Conservation (phyloP, 495 filamentous ascomycete species). For the Neurospora sp. region DNA sequence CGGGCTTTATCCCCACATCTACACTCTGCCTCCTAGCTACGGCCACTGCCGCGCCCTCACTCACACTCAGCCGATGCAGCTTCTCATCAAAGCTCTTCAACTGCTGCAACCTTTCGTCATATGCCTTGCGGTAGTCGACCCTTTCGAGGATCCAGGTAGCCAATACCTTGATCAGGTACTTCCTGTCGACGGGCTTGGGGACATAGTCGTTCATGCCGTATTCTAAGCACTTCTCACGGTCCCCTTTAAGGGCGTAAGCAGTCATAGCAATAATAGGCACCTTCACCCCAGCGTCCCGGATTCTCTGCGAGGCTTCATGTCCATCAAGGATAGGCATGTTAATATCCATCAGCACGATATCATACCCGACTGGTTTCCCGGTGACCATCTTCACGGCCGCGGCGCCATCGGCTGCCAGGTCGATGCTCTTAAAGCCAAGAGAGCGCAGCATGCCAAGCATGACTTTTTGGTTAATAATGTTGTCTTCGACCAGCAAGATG, state of each 20-base stretch:
- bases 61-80: not conserved
- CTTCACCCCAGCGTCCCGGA: slow-evolving; percentile 26
- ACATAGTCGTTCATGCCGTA: slow-evolving; percentile 56
- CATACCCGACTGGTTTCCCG: slow-evolving; percentile 40
- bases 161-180: slow-evolving; percentile 26
- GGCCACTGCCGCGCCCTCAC: not conserved
- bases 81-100: not conserved
- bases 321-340: slow-evolving; percentile 43
- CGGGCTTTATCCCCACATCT: not conserved
- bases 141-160: slow-evolving; percentile 33
- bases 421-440: slow-evolving; percentile 44
- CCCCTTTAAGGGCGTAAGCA: slow-evolving; percentile 52
- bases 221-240: slow-evolving; percentile 46
- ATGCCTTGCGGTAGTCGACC: slow-evolving; percentile 5
- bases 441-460: slow-evolving; percentile 48
- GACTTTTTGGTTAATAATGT: slow-evolving; percentile 54
- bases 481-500: slow-evolving; percentile 50
- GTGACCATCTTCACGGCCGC: slow-evolving; percentile 46
- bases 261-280: slow-evolving; percentile 57
- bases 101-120: not conserved
- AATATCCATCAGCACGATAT: slow-evolving; percentile 46
- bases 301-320: slow-evolving; percentile 27
- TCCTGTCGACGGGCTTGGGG: slow-evolving; percentile 47
- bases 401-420: slow-evolving; percentile 45
- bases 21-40: not conserved